These are phyloP conservation scores for Stygiomarasmius scandens DNA, from an alignment of 1,284 basidiomycete genomes.

Conservation along the genomic window DNA sequence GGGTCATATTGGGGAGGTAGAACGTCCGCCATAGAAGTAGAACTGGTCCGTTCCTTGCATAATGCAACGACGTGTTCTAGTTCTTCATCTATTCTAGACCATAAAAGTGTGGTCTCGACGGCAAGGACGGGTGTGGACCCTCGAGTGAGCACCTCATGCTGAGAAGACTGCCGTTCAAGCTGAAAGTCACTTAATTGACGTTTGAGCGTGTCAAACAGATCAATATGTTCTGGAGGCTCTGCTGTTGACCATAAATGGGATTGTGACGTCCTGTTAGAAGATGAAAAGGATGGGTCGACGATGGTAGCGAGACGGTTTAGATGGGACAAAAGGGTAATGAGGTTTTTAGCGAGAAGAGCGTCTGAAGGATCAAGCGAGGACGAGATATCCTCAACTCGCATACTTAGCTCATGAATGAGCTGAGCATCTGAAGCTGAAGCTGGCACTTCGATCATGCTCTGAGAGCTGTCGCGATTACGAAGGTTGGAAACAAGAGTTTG, in stretches of 20 bases:
- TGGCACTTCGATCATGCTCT: slow-evolving; percentile 49
- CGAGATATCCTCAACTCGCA: slow-evolving; percentile 52
- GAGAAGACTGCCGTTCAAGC: slow-evolving; percentile 48
- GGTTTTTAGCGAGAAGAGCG: slow-evolving; percentile 60
- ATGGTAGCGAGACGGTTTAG: slow-evolving; percentile 49
- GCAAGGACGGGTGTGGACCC: slow-evolving; percentile 51
- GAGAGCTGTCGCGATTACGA: slow-evolving; percentile 46
- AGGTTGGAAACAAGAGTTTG: slow-evolving; percentile 67
- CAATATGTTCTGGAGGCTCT: slow-evolving; percentile 31
- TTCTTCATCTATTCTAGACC: slow-evolving; percentile 73
- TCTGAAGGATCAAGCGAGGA: slow-evolving; percentile 50
- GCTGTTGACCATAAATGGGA: slow-evolving; percentile 5
- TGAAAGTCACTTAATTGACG: slow-evolving; percentile 72
- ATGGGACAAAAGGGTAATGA: slow-evolving; percentile 68
- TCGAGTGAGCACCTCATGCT: slow-evolving; percentile 33
- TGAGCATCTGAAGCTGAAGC: slow-evolving; percentile 45
- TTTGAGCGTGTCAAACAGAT: slow-evolving; percentile 63
- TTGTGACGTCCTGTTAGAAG: slow-evolving; percentile 1
- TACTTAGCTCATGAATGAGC: slow-evolving; percentile 65
- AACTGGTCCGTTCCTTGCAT: slow-evolving; percentile 59
- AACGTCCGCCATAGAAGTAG: slow-evolving; percentile 38
- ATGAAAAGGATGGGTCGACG: slow-evolving; percentile 21
- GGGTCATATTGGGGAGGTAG: slow-evolving; percentile 73
- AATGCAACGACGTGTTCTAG: slow-evolving; percentile 69
- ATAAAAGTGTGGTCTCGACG: slow-evolving; percentile 69